phyloP scores from a whole-genome alignment of 1,139 yeast genomes.

The Yamadazyma diddensiae region DNA sequence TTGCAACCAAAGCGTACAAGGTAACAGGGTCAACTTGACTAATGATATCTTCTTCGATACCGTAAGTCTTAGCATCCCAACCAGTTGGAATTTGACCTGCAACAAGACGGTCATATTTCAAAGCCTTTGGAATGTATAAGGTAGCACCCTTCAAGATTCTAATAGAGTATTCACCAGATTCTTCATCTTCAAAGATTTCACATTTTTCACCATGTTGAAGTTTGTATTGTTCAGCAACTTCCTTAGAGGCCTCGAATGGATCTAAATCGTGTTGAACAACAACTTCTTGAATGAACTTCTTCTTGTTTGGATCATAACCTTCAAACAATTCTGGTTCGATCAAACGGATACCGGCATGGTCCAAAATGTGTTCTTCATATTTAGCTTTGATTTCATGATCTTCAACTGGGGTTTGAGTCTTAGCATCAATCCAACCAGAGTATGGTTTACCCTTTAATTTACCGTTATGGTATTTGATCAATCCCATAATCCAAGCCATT shows the following conservation, averaged over 20 bases:
- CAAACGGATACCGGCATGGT: conserved; percentile 93
- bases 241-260: conserved; percentile 92
- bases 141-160: conserved; percentile 90
- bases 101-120: conserved; percentile 90
- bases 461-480: conserved; percentile 92
- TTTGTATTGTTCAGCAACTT: conserved; percentile 88
- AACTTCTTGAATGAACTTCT: conserved; percentile 90
- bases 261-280: conserved; percentile 95
- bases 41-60: conserved; percentile 90
- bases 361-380: conserved; percentile 84
- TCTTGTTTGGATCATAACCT: conserved; percentile 93
- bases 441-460: conserved; percentile 83
- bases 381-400: conserved; percentile 90
- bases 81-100: conserved; percentile 99
- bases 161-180: conserved; percentile 89
- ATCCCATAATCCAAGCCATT: conserved; percentile 99
- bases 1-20: conserved; percentile 85
- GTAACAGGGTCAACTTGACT: conserved; percentile 96
- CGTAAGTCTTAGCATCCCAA: conserved; percentile 94
- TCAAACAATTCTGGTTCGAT: conserved; percentile 92
- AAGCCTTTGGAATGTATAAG: conserved; percentile 89
- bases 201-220: conserved; percentile 92
- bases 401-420: conserved; percentile 88
- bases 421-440: conserved; percentile 97
- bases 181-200: conserved; percentile 87